Evolutionary conservation across 495 filamentous ascomycete genomes (phyloP).

Genomic region (Trichocladium antarcticum): DNA sequence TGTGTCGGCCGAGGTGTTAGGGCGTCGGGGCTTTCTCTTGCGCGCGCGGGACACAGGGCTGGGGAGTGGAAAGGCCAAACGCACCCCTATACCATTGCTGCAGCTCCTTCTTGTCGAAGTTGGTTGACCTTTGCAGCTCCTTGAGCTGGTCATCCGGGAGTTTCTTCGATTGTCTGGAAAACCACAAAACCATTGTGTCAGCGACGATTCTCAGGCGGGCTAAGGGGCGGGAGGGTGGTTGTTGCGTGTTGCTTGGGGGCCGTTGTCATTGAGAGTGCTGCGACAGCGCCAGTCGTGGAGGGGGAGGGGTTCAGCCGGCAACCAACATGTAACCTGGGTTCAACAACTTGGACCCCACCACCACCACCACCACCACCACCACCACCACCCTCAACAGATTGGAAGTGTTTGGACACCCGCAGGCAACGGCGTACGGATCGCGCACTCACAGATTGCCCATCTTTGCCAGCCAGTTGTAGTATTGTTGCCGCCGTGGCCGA

Average conservation of each 20-base stretch:
- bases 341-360: too few relatives aligned
- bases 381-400: too few relatives aligned
- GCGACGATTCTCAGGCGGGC: not conserved
- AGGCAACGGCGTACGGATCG: not conserved
- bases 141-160: constrained; percentile 88
- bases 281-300: not conserved
- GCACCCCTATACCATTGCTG: constrained; percentile 99
- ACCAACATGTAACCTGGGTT: too few relatives aligned
- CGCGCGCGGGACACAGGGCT: too few relatives aligned
- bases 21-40: not conserved
- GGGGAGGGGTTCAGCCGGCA: not conserved
- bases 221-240: too few relatives aligned
- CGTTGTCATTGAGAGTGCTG: too few relatives aligned
- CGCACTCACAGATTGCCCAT: constrained; percentile 16
- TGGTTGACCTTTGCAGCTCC: constrained; percentile 89
- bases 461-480: not conserved
- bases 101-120: constrained; percentile 99
- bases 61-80: constrained; percentile 9
- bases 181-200: constrained; percentile 1
- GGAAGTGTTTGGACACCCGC: not conserved
- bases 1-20: constrained; percentile 24
- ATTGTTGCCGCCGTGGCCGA: constrained; percentile 1
- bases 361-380: too few relatives aligned
- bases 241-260: too few relatives aligned
- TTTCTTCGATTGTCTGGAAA: constrained; percentile 79